Evolutionary conservation across 2,329 filamentous ascomycete species (phyloP).

Genomic region (Cytospora chrysosperma): DNA sequence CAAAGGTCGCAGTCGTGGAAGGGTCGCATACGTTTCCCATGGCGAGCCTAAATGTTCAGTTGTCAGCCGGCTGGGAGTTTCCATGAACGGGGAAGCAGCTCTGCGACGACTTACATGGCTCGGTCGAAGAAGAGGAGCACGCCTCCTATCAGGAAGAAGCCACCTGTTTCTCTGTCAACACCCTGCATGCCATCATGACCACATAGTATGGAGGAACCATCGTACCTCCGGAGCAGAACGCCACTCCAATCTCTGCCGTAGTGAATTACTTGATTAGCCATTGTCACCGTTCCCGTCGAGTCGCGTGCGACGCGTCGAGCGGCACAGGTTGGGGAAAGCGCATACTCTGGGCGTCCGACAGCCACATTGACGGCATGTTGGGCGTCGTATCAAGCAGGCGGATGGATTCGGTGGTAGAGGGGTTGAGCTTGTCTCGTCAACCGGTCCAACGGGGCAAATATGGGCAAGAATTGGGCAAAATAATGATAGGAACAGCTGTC

Average conservation of each 20-base stretch:
- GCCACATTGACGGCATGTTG: slow-evolving; percentile 88
- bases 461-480: background rate
- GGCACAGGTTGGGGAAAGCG: slow-evolving; percentile 26
- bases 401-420: background rate
- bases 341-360: slow-evolving; percentile 90
- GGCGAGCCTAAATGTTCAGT: slow-evolving; percentile 63
- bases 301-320: slow-evolving; percentile 5
- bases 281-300: background rate
- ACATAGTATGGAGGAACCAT: slow-evolving; percentile 36
- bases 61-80: slow-evolving; percentile 11
- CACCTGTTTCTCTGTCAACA: slow-evolving; percentile 55
- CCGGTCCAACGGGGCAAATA: background rate
- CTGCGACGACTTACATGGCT: slow-evolving; percentile 67
- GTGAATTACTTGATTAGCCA: slow-evolving; percentile 33
- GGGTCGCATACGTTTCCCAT: slow-evolving; percentile 81
- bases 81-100: background rate
- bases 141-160: slow-evolving; percentile 90
- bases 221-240: slow-evolving; percentile 96
- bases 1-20: slow-evolving; percentile 15
- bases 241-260: slow-evolving; percentile 84
- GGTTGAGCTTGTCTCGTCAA: background rate
- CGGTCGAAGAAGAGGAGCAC: slow-evolving; percentile 98
- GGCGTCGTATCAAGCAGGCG: background rate
- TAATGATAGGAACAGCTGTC: background rate
- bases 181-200: slow-evolving; percentile 19